Evolutionary conservation across 192 early-diverging fungal genomes (phyloP), one percentile per base, ranked within the genome.

Genomic region (Thamnidium elegans): DNA sequence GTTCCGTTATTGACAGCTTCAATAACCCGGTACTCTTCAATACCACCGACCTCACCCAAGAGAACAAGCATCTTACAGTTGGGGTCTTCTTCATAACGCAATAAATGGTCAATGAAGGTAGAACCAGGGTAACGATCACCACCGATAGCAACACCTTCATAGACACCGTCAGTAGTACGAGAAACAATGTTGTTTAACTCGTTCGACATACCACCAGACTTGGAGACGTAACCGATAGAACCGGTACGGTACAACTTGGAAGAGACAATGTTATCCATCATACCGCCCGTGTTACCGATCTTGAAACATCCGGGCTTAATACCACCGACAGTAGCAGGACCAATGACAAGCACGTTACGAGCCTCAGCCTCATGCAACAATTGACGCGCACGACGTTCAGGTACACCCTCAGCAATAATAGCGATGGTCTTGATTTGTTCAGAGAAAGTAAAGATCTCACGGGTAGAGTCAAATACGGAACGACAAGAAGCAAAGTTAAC

Each of bases 241-340:
- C 96, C 96, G 21, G 94, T 78, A 47, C 96, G 90, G 81, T 99
- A 99, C 63, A 99, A 87, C 81, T 95, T 95, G 77, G 94, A 96
- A 15, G 94, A 81, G 6, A 95, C 94, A 80, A 99, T 97, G 84
- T 99, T 99, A 80, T 99, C 96, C 96, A 99, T 99, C 96, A 99
- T 99, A 65, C 96, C 96, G 75, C 96, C 96, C 51, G 96, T 99
- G 89, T 97, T 97, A 69, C 96, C 96, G 71, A 99, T 97, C 90
- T 99, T 99, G 89, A 95, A 99, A 81, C 95, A 96, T 0, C 96
- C 96, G 42, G 96, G 94, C 84, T 96, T 99, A 81, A 99, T 99
- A 62, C 96, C 96, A 76, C 96, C 96, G 50, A 99, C 96, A 47
- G 96, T 99, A 43, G 96, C 96, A 34, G 96, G 96, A 53, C 96